These are phyloP conservation scores for Penicillium dipodomyicola DNA, from an alignment of 495 filamentous ascomycete genomes.

Conservation along the genomic window DNA sequence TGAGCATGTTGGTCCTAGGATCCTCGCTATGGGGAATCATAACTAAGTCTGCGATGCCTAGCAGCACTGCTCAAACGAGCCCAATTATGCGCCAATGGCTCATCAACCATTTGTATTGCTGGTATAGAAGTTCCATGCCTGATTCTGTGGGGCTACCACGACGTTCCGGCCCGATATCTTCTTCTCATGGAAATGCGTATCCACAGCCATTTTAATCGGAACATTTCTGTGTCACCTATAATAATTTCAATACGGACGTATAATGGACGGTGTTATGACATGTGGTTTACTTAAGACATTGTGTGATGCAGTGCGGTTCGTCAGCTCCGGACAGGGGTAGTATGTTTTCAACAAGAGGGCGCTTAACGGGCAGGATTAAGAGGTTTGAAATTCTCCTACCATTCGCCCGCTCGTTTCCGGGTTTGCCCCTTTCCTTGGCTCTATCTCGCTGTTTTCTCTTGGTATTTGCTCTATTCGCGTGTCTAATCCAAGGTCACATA, in stretches of 20 bases:
- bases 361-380: background rate
- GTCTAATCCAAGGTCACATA: background rate
- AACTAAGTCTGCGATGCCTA: background rate
- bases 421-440: background rate
- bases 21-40: background rate
- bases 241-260: background rate
- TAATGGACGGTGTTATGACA: background rate
- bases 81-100: background rate
- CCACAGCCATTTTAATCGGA: background rate
- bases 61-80: background rate
- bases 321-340: slow-evolving; percentile 5
- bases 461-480: background rate
- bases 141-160: background rate
- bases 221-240: background rate
- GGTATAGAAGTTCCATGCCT: background rate
- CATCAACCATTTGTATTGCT: background rate
- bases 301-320: background rate
- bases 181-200: background rate
- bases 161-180: background rate
- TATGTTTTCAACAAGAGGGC: background rate
- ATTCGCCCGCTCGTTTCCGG: background rate
- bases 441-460: background rate
- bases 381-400: background rate
- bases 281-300: background rate
- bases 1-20: background rate